Evolutionary conservation across 441 rosid species (phyloP).

Genomic region (Adansonia grandidieri): DNA sequence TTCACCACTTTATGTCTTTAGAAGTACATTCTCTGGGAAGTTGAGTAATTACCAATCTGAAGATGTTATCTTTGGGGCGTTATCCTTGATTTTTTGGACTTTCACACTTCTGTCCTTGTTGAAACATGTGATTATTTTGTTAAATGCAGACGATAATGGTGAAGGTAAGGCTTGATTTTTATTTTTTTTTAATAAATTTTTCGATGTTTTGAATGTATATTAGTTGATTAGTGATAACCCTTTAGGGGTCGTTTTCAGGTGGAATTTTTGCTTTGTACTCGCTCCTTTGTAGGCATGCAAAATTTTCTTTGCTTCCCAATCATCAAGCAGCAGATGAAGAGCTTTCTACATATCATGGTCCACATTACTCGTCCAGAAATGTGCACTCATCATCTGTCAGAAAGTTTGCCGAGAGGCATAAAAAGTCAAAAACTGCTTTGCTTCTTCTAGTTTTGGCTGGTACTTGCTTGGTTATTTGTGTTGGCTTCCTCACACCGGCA

Average conservation of each 20-base stretch:
- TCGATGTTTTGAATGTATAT: background rate
- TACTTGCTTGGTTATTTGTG: constrained; percentile 58
- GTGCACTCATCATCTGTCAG: constrained; percentile 50
- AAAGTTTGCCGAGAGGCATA: constrained; percentile 61
- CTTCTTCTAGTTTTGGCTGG: constrained; percentile 75
- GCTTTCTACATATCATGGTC: constrained; percentile 69
- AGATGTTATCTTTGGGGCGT: constrained; percentile 74
- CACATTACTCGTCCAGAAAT: constrained; percentile 50
- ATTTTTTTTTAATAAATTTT: background rate
- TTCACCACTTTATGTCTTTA: constrained; percentile 87
- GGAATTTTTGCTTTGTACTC: constrained; percentile 84
- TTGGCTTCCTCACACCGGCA: constrained; percentile 83
- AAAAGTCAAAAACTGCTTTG: constrained; percentile 63
- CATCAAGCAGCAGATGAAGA: constrained; percentile 92
- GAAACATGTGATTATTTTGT: constrained; percentile 65
- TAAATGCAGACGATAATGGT: constrained; percentile 73
- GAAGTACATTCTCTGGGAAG: constrained; percentile 70
- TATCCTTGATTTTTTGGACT: constrained; percentile 87
- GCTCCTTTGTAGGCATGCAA: constrained; percentile 78
- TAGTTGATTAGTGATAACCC: constrained; percentile 23
- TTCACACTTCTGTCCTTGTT: constrained; percentile 71
- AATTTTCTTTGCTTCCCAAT: constrained; percentile 82
- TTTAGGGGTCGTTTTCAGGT: constrained; percentile 52
- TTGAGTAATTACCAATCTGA: constrained; percentile 57
- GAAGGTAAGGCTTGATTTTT: constrained; percentile 67